These are phyloP conservation scores for Bocquillonia castaneifolia DNA, from an alignment of 441 rosid species.

Conservation along the genomic window DNA sequence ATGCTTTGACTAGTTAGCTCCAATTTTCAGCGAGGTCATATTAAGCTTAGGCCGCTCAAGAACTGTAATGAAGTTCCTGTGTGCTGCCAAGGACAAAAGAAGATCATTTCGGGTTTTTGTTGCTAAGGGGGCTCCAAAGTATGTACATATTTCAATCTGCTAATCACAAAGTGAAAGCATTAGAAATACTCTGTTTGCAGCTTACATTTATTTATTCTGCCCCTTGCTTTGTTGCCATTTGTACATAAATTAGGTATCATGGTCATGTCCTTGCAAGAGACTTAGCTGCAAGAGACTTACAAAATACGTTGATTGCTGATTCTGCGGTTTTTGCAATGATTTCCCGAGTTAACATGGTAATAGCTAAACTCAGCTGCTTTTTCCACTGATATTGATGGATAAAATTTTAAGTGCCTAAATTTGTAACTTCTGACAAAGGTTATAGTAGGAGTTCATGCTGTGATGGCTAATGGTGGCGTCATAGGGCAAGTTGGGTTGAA, in stretches of 20 bases:
- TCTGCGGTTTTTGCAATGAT: constrained; percentile 98
- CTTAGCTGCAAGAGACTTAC: constrained; percentile 85
- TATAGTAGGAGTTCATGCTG: constrained; percentile 97
- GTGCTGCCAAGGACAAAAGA: constrained; percentile 95
- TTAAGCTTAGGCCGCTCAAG: constrained; percentile 89
- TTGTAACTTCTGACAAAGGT: constrained; percentile 44
- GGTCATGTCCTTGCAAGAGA: constrained; percentile 93
- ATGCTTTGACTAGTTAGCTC: constrained; percentile 8
- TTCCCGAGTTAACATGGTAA: constrained; percentile 94
- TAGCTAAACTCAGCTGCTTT: not conserved
- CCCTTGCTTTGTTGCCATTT: not conserved
- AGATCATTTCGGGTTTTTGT: constrained; percentile 93
- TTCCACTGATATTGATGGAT: not conserved
- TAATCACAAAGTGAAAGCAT: not conserved
- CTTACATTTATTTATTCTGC: constrained; percentile 10
- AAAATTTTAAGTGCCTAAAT: constrained; percentile 8
- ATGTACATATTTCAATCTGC: constrained; percentile 25
- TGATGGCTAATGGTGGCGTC: constrained; percentile 98
- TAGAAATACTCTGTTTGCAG: not conserved
- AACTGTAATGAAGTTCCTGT: constrained; percentile 91
- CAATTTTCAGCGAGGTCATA: constrained; percentile 79
- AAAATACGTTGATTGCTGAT: constrained; percentile 87
- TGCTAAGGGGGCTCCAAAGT: constrained; percentile 99
- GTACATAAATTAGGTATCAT: constrained; percentile 57
- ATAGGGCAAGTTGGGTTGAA: constrained; percentile 95